Evolutionary conservation across 2,329 filamentous ascomycete species (phyloP), one percentile per base, ranked within the genome.

Genomic region (Curvularia verruculosa): DNA sequence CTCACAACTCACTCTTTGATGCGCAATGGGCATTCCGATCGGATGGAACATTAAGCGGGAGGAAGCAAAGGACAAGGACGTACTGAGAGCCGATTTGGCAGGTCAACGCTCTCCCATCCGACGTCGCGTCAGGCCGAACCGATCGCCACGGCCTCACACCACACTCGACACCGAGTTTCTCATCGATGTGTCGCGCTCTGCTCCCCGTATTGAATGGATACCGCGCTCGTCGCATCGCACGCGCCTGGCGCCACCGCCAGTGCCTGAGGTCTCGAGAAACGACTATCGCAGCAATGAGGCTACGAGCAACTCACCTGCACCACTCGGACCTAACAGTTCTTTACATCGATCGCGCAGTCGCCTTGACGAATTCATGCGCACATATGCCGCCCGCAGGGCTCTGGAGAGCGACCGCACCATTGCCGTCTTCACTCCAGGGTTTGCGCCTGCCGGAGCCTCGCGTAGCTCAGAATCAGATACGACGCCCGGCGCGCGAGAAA

Each of bases 41-140:
- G 66, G 65, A 53, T 69, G 65, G 65, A 68, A 68, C 53, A 75
- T 87, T 81, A 78, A 80, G 80, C 72, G 81, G 83, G 69, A 83
- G 46, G 75, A 80, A 57, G 77, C 79, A 54, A 65, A 60, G 58
- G 72, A 74, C 23, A 79, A 78, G 52, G 75, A 78, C 56, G 71
- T 78, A 51, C 70, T 78, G 60, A 86, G 85, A 71, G 73, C 71
- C 60, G 85, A 87, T 67, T 73, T 80, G 36, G 81, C 81, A 55
- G 83, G 83, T 45, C 71, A 78, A 53, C 83, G 85, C 69, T 87
- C 84, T 37, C 75, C 83, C 40, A 87, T 88, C 67, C 83, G 85
- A 58, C 83, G 85, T 56, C 79, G 81, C 63, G 64, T 64, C 41
- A 68, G 71, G 43, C 59, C 62, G 29, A 64, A 61, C 54, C 63